phyloP scores from a whole-genome alignment of 306 rosid species.

The Dalbergia cochinchinensis region DNA sequence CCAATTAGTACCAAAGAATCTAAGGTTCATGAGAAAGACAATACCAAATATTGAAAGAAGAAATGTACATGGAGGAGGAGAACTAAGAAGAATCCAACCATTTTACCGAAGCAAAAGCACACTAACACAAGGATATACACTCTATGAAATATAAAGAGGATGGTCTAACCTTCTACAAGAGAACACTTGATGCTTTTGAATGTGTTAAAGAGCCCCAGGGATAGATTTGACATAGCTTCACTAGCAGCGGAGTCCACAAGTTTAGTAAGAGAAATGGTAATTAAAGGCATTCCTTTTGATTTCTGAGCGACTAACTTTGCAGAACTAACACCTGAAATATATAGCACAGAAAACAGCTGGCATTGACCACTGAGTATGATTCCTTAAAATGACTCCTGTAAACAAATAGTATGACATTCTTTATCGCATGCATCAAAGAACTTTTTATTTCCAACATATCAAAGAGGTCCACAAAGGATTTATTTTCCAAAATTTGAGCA shows the following conservation, averaged over 20 bases:
- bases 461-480: conserved; percentile 17
- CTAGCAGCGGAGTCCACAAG: conserved; percentile 69
- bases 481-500: conserved; percentile 1
- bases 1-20: conserved; percentile 2
- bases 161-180: conserved; percentile 59
- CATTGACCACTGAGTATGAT: conserved; percentile 28
- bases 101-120: too few relatives aligned
- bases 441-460: conserved; percentile 27
- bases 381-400: conserved; percentile 31
- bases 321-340: conserved; percentile 56
- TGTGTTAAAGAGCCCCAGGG: conserved; percentile 69
- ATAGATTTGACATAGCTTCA: conserved; percentile 66
- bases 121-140: too few relatives aligned
- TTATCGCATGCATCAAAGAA: conserved; percentile 28
- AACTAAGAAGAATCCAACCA: too few relatives aligned
- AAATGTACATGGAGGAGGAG: too few relatives aligned
- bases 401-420: conserved; percentile 29
- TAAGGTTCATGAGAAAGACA: too few relatives aligned
- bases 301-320: conserved; percentile 84
- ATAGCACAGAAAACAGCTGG: conserved; percentile 21
- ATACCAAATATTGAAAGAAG: too few relatives aligned
- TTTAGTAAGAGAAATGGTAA: conserved; percentile 73
- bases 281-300: conserved; percentile 88
- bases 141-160: conserved; percentile 2
- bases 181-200: conserved; percentile 56